A percentile compares a stretch with the other conserved stretches of the same genome.
Conservation (phyloP, 2,329 filamentous ascomycete genomes). For the Clonostachys sp. region DNA sequence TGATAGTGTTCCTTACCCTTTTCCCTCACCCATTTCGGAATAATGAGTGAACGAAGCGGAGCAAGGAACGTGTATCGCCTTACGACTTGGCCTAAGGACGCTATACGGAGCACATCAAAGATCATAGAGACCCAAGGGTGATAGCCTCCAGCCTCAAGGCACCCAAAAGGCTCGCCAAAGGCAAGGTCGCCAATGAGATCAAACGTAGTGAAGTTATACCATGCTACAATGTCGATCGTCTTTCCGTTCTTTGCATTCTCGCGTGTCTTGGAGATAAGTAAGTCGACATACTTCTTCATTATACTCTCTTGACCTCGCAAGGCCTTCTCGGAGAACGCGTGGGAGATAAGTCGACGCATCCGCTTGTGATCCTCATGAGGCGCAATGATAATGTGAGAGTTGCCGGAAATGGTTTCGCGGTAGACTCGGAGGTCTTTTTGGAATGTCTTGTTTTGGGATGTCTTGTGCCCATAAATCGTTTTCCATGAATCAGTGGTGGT, state of each 20-base stretch:
- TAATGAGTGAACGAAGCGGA: neutral
- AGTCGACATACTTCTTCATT: conserved; percentile 17
- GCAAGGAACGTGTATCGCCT: neutral
- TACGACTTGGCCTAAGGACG: neutral
- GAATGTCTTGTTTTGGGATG: too few species aligned
- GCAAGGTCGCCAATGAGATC: conserved; percentile 11
- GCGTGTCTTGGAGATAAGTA: conserved; percentile 4
- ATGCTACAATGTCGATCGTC: neutral
- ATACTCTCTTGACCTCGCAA: conserved; percentile 22
- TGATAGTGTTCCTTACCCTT: neutral
- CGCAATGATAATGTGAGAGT: too few species aligned
- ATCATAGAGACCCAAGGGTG: neutral
- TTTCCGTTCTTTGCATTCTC: neutral
- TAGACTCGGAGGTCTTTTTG: too few species aligned
- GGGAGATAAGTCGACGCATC: neutral
- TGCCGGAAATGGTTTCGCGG: too few species aligned
- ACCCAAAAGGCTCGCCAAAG: conserved; percentile 12
- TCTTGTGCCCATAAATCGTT: too few species aligned
- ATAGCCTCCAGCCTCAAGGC: neutral
- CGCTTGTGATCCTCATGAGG: neutral
- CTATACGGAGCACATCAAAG: neutral
- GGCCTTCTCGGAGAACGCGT: conserved; percentile 10
- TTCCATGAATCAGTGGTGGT: too few species aligned
- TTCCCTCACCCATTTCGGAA: neutral
- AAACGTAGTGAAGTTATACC: conserved; percentile 11